Percentiles rank a stretch among this genome's conserved stretches.
phyloP scores from a whole-genome alignment of 2,329 filamentous ascomycete genomes.

The Aaosphaeria arxii region DNA sequence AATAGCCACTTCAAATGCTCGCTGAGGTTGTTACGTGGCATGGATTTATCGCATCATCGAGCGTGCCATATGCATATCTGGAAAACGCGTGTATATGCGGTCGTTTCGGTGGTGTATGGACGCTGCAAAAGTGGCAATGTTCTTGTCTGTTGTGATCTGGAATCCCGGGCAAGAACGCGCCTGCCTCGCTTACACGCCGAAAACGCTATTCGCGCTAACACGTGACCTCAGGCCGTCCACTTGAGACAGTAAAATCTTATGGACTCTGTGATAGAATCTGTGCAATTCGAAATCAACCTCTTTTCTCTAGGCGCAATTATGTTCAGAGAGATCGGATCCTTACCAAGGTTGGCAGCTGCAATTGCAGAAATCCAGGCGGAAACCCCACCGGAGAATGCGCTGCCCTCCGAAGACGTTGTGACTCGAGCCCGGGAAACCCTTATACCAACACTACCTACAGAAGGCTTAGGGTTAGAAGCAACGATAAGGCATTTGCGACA shows the following conservation, averaged over 20 bases:
- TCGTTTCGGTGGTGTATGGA: conserved; percentile 18
- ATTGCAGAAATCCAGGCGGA: conserved; percentile 22
- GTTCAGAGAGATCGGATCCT: conserved; percentile 7
- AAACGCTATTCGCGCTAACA: conserved; percentile 24
- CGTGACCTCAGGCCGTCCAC: neutral
- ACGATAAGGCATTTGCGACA: conserved; percentile 44
- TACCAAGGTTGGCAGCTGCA: conserved; percentile 16
- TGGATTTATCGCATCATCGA: conserved; percentile 32
- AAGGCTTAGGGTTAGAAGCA: conserved; percentile 43
- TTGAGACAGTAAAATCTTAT: neutral
- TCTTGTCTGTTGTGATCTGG: conserved; percentile 14
- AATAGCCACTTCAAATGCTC: conserved; percentile 50
- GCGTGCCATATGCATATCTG: conserved; percentile 1
- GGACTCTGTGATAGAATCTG: neutral
- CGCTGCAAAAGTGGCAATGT: conserved; percentile 7
- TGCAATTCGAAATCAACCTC: neutral
- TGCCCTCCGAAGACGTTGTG: conserved; percentile 32
- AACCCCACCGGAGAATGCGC: conserved; percentile 21
- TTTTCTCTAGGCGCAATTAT: conserved; percentile 7
- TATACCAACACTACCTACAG: conserved; percentile 30
- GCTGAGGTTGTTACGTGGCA: conserved; percentile 50
- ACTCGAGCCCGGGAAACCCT: conserved; percentile 33
- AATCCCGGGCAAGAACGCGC: conserved; percentile 12
- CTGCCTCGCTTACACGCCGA: conserved; percentile 11
- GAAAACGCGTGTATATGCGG: neutral